Evolutionary conservation across 345 rosid species (phyloP).

Genomic region (Bruguiera gymnorhiza): DNA sequence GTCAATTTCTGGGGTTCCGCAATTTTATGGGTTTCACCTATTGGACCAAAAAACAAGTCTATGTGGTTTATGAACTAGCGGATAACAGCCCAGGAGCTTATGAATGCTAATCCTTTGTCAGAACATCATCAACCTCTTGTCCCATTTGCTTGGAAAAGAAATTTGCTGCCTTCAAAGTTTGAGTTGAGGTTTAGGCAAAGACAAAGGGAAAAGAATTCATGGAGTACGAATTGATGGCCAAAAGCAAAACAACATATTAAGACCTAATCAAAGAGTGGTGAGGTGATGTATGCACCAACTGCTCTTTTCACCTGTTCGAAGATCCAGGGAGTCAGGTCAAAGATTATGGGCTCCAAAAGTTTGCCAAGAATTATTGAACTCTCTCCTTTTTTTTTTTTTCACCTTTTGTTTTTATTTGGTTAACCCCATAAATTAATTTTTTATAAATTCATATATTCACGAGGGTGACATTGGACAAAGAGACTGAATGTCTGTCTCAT

Average conservation of each 20-base stretch:
- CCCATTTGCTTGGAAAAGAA: not conserved
- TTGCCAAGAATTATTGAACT: not conserved
- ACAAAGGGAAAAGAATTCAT: not conserved
- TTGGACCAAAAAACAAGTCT: too few relatives aligned
- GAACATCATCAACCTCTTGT: not conserved
- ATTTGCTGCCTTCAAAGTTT: not conserved
- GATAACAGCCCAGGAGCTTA: too few relatives aligned
- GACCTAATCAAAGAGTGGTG: not conserved
- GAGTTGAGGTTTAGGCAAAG: not conserved
- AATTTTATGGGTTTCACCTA: too few relatives aligned
- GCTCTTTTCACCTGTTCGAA: not conserved
- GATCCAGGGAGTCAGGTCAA: not conserved
- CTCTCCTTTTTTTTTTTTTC: not conserved
- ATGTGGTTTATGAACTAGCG: too few relatives aligned
- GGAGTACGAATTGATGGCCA: not conserved
- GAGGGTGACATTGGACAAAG: not conserved
- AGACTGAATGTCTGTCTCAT: not conserved
- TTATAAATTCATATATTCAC: not conserved
- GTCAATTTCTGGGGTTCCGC: too few relatives aligned
- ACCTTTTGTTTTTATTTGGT: not conserved
- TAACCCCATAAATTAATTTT: not conserved
- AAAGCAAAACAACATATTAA: not conserved
- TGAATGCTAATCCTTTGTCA: not conserved
- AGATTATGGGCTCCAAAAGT: constrained; percentile 3
- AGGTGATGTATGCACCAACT: not conserved